These are phyloP conservation scores for Candida rishiriensis DNA, from an alignment of 805 yeast species.

Conservation along the genomic window DNA sequence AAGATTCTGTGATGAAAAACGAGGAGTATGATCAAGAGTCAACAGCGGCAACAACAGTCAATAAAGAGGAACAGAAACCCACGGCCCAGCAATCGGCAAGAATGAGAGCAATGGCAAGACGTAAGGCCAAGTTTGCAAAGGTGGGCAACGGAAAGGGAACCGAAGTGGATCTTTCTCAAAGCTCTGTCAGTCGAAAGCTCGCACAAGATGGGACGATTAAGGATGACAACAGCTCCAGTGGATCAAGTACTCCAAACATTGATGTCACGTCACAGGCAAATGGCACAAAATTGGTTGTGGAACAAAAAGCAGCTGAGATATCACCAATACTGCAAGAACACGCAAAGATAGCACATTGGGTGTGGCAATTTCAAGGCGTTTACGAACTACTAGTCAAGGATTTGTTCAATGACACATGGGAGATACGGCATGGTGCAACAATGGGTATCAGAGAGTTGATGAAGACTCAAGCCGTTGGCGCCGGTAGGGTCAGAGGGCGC, in stretches of 20 bases:
- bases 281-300: constrained; percentile 78
- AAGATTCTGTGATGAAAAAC: constrained; percentile 2
- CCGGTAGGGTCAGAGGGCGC: constrained; percentile 73
- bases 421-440: constrained; percentile 92
- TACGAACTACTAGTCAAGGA: constrained; percentile 77
- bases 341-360: constrained; percentile 63
- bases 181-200: constrained; percentile 57
- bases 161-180: constrained; percentile 67
- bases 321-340: constrained; percentile 69
- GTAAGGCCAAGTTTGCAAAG: constrained; percentile 76
- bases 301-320: constrained; percentile 61
- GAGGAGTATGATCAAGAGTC: constrained; percentile 2
- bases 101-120: constrained; percentile 88
- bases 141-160: constrained; percentile 38
- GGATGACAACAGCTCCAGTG: constrained; percentile 16
- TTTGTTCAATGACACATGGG: constrained; percentile 86
- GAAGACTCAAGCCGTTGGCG: constrained; percentile 76
- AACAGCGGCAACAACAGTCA: constrained; percentile 1
- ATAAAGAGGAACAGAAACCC: constrained; percentile 4
- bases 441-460: constrained; percentile 86
- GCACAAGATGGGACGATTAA: constrained; percentile 37
- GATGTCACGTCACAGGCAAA: constrained; percentile 74
- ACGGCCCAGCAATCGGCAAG: constrained; percentile 54
- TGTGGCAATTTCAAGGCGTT: constrained; percentile 94
- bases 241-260: constrained; percentile 26